Conservation (phyloP, 345 rosid species). For the Murraya koenigii region DNA sequence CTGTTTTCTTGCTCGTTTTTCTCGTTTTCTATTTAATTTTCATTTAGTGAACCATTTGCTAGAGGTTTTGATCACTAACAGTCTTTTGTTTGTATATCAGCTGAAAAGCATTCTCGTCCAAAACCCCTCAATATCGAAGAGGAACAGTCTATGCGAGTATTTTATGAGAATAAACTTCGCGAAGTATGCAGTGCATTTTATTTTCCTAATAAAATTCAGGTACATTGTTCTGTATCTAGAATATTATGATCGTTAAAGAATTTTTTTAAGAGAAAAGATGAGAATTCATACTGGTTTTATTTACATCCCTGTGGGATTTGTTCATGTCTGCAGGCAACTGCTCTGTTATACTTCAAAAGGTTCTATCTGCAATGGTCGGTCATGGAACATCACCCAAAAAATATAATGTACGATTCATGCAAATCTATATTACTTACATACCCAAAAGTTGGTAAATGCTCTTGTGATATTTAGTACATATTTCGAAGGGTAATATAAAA, state of each 20-base stretch:
- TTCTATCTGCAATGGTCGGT: constrained; percentile 98
- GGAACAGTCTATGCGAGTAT: constrained; percentile 84
- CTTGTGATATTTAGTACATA: not conserved
- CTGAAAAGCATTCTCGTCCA: constrained; percentile 75
- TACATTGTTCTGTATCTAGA: constrained; percentile 11
- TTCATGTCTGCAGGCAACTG: constrained; percentile 72
- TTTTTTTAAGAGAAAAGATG: not conserved
- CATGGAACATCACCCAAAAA: constrained; percentile 97
- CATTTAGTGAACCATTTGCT: not conserved
- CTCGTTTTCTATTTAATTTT: not conserved
- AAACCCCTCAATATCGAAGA: constrained; percentile 84
- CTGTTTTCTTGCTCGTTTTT: not conserved
- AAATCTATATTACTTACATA: constrained; percentile 10
- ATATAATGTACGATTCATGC: constrained; percentile 66
- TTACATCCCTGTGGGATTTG: constrained; percentile 9
- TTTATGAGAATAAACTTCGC: constrained; percentile 84
- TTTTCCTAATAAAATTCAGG: constrained; percentile 99
- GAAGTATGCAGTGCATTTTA: constrained; percentile 96
- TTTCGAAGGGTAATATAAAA: not conserved
- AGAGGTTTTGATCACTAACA: not conserved
- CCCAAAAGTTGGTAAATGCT: not conserved
- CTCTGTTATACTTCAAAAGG: constrained; percentile 90
- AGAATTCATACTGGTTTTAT: constrained; percentile 3
- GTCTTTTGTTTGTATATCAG: constrained; percentile 30
- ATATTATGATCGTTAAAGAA: not conserved